phyloP scores from a whole-genome alignment of 108 stramenopile genomes.

The Bacterosira constricta region DNA sequence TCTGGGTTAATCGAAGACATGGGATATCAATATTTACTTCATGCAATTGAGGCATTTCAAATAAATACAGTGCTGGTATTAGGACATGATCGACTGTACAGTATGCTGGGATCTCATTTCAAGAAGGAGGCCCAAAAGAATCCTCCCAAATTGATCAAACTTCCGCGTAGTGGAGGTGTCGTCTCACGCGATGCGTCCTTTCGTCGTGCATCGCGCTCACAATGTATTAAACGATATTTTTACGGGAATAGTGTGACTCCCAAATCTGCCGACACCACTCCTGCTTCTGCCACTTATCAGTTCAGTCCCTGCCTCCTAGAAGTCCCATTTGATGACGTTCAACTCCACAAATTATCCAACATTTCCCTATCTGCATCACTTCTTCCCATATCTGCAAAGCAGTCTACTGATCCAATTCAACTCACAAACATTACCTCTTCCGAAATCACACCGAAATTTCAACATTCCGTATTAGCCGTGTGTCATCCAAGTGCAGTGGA shows the following conservation, averaged over 20 bases:
- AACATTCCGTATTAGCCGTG: constrained; percentile 75
- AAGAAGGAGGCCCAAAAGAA: constrained; percentile 41
- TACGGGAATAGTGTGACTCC: constrained; percentile 61
- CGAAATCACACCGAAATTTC: constrained; percentile 53
- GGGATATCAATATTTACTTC: constrained; percentile 64
- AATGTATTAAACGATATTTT: constrained; percentile 80
- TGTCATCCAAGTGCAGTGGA: constrained; percentile 83
- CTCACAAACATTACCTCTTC: constrained; percentile 34
- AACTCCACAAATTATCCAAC: constrained; percentile 67
- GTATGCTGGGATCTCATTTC: constrained; percentile 72
- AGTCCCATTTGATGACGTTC: constrained; percentile 61
- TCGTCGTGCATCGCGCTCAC: constrained; percentile 61
- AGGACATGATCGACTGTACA: constrained; percentile 90
- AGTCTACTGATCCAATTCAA: constrained; percentile 85
- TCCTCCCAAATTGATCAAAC: constrained; percentile 78
- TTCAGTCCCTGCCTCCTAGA: constrained; percentile 79
- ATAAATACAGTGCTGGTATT: constrained; percentile 81
- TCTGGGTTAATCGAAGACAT: constrained; percentile 81
- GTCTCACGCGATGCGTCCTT: constrained; percentile 71
- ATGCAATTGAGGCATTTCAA: constrained; percentile 67
- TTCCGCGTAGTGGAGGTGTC: constrained; percentile 84
- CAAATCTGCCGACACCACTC: constrained; percentile 8
- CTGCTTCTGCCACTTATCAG: constrained; percentile 45
- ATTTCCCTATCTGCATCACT: constrained; percentile 73
- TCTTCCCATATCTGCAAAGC: constrained; percentile 81